phyloP scores from a whole-genome alignment of 306 rosid species.

The Senna siamea region DNA sequence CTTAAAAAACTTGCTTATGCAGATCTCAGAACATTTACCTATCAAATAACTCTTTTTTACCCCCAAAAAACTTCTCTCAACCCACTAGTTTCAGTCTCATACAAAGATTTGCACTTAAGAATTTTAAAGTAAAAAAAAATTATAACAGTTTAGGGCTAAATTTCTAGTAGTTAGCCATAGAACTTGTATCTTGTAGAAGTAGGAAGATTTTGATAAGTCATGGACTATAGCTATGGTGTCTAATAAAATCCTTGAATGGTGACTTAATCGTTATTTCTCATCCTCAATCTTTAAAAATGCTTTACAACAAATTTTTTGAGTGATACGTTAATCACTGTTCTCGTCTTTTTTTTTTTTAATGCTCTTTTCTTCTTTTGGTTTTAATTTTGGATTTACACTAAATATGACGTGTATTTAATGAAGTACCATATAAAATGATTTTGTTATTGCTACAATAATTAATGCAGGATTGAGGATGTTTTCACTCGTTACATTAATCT shows the following conservation, averaged over 20 bases:
- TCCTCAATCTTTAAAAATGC: neutral
- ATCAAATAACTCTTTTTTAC: neutral
- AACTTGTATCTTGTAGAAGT: no score
- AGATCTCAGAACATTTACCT: no score
- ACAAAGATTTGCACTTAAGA: neutral
- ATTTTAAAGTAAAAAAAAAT: no score
- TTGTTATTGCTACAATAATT: neutral
- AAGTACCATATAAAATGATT: neutral
- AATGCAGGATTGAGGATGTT: constrained; percentile 15
- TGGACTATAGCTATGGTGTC: no score
- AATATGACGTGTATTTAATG: neutral
- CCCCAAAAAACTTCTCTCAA: no score
- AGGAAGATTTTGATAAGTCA: no score
- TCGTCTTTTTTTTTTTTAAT: neutral
- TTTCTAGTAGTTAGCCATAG: no score
- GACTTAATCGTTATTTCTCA: no score
- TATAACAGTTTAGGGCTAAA: no score
- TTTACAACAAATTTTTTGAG: neutral
- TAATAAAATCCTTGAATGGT: no score
- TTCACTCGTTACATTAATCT: constrained; percentile 7
- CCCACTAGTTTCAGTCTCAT: neutral
- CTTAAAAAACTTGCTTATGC: no score
- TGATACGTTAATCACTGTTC: neutral
- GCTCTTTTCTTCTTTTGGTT: neutral
- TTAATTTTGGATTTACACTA: neutral